Base-by-base conservation (phyloP, 768 basidiomycete species). In the Gloeostereum incarnatum region DNA sequence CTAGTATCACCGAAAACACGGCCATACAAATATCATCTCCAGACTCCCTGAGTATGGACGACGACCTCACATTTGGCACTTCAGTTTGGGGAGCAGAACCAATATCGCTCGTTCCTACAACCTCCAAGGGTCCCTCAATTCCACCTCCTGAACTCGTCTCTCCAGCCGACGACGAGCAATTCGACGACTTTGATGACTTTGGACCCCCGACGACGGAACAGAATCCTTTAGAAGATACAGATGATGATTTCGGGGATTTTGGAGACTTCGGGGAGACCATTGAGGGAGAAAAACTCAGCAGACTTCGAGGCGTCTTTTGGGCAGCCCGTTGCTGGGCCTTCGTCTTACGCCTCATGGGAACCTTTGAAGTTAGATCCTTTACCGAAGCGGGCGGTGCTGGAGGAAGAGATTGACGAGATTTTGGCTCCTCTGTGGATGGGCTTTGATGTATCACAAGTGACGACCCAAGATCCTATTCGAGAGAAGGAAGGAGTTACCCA, bases 191-290 rank as follows among this genome's bases (percentile, higher is more conserved):
- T 49, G 71, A 80, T 42, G 76, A 76, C 40, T 81, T 82, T 54
- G 74, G 70, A 29, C 62, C 56, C 5, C 51, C 65, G 32, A 52
- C 52, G 45, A 72, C 73, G 23, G 49, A 50, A 37, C 66, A 69
- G 11, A 65, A 58, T n/a, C n/a, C n/a, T n/a, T n/a, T n/a, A n/a
- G n/a, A 62, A 60, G 26, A 59, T 48, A 2, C 70, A 63, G 81
- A 84, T 32, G 89, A 88, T 47, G 85, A 88, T 42, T 88, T 88
- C 58, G 85, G 78, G 35, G 87, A 90, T 47, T 90, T 90, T 58
- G 87, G 81, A 13, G 90, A 91, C 51, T 90, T 90, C 56, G 86
- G 78, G 48, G 85, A 85, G n/a, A n/a, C n/a, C n/a, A n/a, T n/a
- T n/a, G n/a, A n/a, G 45, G 76, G 69, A 54, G 52, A 65, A 44